Base-by-base conservation (phyloP, 768 basidiomycete genomes). In the Trametes cinnabarina region DNA sequence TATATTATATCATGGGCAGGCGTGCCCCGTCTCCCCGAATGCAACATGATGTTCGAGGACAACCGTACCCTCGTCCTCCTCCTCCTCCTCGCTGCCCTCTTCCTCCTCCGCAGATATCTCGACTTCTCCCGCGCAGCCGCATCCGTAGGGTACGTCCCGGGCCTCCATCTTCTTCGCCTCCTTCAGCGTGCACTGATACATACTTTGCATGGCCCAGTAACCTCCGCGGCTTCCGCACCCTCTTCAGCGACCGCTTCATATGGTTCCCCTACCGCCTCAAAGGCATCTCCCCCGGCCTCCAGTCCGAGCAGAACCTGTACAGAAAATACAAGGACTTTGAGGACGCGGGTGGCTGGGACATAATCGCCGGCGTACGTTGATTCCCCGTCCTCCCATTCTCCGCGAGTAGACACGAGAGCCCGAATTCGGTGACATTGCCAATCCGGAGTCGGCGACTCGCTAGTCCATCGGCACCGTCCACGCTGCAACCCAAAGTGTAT, bases 281-380 rank as follows among this genome's bases (percentile, higher is more conserved):
- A 11, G 61, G 60, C 10, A 44, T 69, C 39, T 51, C 65, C 3
- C 57, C 60, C 17, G 68, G 68, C 28, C 48, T 57, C 53, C 42
- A 62, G 55, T 48, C 50, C 47, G 55, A 66, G 61, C 59, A 47
- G 8, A 46, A 49, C 28, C 34, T 47, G 14, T 43, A 55, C 57
- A 37, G 34, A 15, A 69, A 69, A 47, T 58, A 66, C 58, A 37
- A 49, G 32, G 65, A 66, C 55, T 69, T 65, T 47, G 65, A 53
- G 22, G 25, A 51, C 40, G 43, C 47, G 5, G 44, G 44, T 20
- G 65, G 65, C 22, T 58, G 57, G 60, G 68, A 69, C 48, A 55
- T 69, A 54, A 56, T 67, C 44, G 58, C 64, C n/a, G 63, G 54
- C 39, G 68, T 66, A 39, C 19, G 65, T 60, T 22, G n/a, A n/a